Evolutionary conservation across 2,329 filamentous ascomycete genomes (phyloP), one percentile per base, ranked within the genome.

Genomic region (Pyrenochaeta sp.): DNA sequence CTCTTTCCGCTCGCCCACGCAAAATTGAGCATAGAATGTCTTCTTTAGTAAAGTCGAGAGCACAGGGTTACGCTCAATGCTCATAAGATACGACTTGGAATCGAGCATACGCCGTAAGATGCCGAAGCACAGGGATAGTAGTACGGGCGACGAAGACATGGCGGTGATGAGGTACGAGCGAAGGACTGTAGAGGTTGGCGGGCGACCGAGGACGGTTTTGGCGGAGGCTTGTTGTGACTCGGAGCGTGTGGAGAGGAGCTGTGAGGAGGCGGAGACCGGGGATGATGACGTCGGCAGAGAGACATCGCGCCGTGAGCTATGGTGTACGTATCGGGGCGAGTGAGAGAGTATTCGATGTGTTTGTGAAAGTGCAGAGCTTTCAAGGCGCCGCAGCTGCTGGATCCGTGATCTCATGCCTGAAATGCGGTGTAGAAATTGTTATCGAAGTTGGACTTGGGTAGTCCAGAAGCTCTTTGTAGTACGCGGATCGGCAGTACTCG

Each of bases 11-110:
- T 93, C 90, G 28, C 93, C 93, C 0, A 91, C 92, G 77, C 93
- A 97, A 78, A 96, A 97, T 71, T 97, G 93, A 25, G 88, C 88
- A 75, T 97, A 97, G 69, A 97, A 93, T 0, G 92, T 96, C 72
- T 88, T 86, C 75, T 93, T 92, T 49, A 97, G 82, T 42, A 93
- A 73, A 58, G 82, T 86, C 43, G 88, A 85, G 15, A 96, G 83
- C 1, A 94, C 46, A 0, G 87, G 87, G 73, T 96, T 97, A 51
- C 80, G 83, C 72, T 96, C 92, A 4, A 92, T 88, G 75, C 90
- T 89, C 56, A 95, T 82, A 0, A 93, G 53, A 1, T 85, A 80
- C 56, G 81, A 88, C 50, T 85, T 85, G 27, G 90, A 88, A 74
- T 92, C 84, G 10, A 93, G 90, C 66, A 96, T 85, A 24, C 85